Evolutionary conservation across 345 rosid genomes (phyloP).

Genomic region (Limnanthes douglasii): DNA sequence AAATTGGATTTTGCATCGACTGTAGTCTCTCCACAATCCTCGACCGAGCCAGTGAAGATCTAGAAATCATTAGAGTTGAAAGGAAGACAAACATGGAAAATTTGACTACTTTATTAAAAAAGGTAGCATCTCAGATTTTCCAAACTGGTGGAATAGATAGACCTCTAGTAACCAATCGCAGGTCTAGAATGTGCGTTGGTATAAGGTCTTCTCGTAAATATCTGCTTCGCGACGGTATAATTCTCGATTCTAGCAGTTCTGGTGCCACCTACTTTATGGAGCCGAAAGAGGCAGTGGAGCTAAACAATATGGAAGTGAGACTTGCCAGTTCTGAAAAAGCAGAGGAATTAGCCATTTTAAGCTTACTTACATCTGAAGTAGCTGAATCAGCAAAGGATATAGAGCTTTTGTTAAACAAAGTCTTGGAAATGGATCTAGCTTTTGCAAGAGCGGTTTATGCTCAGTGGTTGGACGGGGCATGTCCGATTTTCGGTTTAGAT

Average conservation of each 20-base stretch:
- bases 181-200: conserved; percentile 75
- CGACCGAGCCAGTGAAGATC: conserved; percentile 83
- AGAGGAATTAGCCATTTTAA: conserved; percentile 57
- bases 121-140: conserved; percentile 34
- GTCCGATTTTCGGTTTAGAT: conserved; percentile 37
- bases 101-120: conserved; percentile 43
- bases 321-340: conserved; percentile 48
- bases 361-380: conserved; percentile 67
- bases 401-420: conserved; percentile 39
- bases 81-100: conserved; percentile 56
- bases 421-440: conserved; percentile 65
- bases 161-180: conserved; percentile 55
- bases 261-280: conserved; percentile 87
- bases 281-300: conserved; percentile 74
- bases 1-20: conserved; percentile 69
- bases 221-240: conserved; percentile 52
- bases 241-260: conserved; percentile 60
- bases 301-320: conserved; percentile 87
- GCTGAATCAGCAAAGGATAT: conserved; percentile 30
- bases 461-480: conserved; percentile 42
- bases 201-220: conserved; percentile 52
- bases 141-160: conserved; percentile 62
- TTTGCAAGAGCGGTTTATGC: conserved; percentile 90
- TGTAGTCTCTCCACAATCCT: conserved; percentile 54
- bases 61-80: conserved; percentile 63